Percentiles rank a stretch among this genome's conserved stretches.
phyloP scores from a whole-genome alignment of 441 rosid genomes.

The Flueggea neowawraea region DNA sequence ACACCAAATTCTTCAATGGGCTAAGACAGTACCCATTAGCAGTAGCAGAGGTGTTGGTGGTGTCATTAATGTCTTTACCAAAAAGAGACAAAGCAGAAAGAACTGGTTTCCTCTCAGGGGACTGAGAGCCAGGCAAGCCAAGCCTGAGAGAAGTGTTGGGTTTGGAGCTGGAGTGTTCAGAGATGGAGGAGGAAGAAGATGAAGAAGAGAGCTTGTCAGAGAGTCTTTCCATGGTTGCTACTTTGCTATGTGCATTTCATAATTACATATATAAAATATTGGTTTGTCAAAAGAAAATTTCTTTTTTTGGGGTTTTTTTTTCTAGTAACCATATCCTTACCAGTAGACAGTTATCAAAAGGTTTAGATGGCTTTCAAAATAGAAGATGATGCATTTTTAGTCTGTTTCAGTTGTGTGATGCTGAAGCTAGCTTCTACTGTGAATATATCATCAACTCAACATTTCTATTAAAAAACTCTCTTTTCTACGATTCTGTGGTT shows the following conservation, averaged over 20 bases:
- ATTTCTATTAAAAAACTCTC: no score
- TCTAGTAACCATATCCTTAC: no score
- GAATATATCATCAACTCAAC: no score
- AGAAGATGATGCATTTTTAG: no score
- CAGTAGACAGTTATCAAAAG: no score
- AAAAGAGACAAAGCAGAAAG: slow-evolving; percentile 30
- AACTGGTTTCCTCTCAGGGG: slow-evolving; percentile 40
- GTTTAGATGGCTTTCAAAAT: no score
- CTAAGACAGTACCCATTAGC: slow-evolving; percentile 20
- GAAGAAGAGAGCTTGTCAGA: slow-evolving; percentile 39
- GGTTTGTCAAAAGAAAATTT: not conserved
- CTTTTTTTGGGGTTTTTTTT: no score
- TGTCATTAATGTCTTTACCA: slow-evolving; percentile 44
- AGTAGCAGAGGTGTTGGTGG: slow-evolving; percentile 11
- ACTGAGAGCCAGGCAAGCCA: slow-evolving; percentile 46
- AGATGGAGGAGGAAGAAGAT: slow-evolving; percentile 23
- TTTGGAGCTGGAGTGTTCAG: slow-evolving; percentile 19
- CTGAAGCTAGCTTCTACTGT: no score
- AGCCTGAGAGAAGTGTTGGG: slow-evolving; percentile 2
- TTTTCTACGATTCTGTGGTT: no score
- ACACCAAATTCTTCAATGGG: slow-evolving; percentile 36
- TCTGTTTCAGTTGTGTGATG: no score
- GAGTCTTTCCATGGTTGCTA: slow-evolving; percentile 39
- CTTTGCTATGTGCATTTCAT: slow-evolving; percentile 12
- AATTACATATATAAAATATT: not conserved